phyloP scores from a whole-genome alignment of 2,329 filamentous ascomycete species.

The Beauveria scarabaeidicola region DNA sequence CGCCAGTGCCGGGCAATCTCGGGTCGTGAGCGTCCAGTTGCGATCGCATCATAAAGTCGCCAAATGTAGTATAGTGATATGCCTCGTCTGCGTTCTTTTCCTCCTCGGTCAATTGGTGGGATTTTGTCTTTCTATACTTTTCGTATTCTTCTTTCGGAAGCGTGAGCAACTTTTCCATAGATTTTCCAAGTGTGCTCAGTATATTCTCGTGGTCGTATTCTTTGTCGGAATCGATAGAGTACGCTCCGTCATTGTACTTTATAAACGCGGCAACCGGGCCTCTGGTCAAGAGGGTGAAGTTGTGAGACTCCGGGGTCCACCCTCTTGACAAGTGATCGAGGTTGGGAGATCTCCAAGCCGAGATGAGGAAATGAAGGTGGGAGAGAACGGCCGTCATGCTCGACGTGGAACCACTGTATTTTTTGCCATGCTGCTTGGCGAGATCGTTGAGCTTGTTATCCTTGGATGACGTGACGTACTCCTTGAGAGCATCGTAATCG shows the following conservation, averaged over 20 bases:
- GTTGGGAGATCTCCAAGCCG: slow-evolving; percentile 69
- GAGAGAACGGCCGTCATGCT: slow-evolving; percentile 85
- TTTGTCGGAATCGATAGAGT: slow-evolving; percentile 95
- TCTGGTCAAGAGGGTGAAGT: slow-evolving; percentile 64
- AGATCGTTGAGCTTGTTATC: slow-evolving; percentile 64
- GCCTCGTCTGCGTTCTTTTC: slow-evolving; percentile 65
- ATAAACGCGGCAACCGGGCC: slow-evolving; percentile 75
- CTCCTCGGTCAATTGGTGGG: slow-evolving; percentile 61
- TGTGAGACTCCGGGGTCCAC: slow-evolving; percentile 52
- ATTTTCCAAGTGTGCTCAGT: slow-evolving; percentile 85
- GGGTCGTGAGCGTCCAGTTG: slow-evolving; percentile 87
- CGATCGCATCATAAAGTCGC: slow-evolving; percentile 88
- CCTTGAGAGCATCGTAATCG: slow-evolving; percentile 76
- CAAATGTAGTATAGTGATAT: slow-evolving; percentile 80
- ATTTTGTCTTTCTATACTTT: slow-evolving; percentile 63
- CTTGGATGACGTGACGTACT: slow-evolving; percentile 86
- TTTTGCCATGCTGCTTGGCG: slow-evolving; percentile 58
- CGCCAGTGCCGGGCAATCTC: slow-evolving; percentile 78
- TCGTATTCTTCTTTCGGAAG: slow-evolving; percentile 76
- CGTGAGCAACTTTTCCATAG: slow-evolving; percentile 92
- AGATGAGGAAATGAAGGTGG: slow-evolving; percentile 90
- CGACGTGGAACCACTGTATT: slow-evolving; percentile 90
- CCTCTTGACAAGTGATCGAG: slow-evolving; percentile 55
- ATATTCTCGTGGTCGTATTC: slow-evolving; percentile 78
- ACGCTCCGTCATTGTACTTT: slow-evolving; percentile 72